Evolutionary conservation across 257 asterid species (phyloP).

Genomic region (Anisodus tanguticus): DNA sequence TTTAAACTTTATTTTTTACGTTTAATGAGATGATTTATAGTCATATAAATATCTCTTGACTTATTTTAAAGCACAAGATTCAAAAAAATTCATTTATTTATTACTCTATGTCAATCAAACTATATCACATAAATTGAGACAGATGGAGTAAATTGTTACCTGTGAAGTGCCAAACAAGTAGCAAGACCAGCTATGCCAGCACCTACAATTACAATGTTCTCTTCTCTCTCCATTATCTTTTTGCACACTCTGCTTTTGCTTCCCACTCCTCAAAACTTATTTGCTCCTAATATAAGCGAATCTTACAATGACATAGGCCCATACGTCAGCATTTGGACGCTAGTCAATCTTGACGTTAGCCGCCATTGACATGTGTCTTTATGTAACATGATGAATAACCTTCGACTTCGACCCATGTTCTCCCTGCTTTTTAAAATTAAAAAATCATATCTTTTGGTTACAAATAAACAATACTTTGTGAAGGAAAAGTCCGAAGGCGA

Average conservation of each 20-base stretch:
- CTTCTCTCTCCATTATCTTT: conserved; percentile 29
- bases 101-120: too few relatives aligned
- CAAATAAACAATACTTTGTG: too few relatives aligned
- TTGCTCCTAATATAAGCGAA: not conserved
- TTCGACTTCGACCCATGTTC: not conserved
- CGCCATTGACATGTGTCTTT: not conserved
- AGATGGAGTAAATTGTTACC: conserved; percentile 37
- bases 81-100: too few relatives aligned
- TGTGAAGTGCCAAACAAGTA: conserved; percentile 67
- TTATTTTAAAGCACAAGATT: too few relatives aligned
- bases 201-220: conserved; percentile 59
- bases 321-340: not conserved
- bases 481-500: too few relatives aligned
- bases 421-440: not conserved
- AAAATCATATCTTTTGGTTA: not conserved
- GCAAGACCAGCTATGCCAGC: conserved; percentile 74
- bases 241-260: not conserved
- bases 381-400: not conserved
- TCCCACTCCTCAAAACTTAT: not conserved
- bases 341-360: not conserved
- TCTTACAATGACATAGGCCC: not conserved
- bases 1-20: too few relatives aligned
- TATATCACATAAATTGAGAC: too few relatives aligned
- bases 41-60: too few relatives aligned
- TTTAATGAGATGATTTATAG: too few relatives aligned